Conservation (phyloP, 2,329 filamentous ascomycete genomes). For the Trichoderma sp. region DNA sequence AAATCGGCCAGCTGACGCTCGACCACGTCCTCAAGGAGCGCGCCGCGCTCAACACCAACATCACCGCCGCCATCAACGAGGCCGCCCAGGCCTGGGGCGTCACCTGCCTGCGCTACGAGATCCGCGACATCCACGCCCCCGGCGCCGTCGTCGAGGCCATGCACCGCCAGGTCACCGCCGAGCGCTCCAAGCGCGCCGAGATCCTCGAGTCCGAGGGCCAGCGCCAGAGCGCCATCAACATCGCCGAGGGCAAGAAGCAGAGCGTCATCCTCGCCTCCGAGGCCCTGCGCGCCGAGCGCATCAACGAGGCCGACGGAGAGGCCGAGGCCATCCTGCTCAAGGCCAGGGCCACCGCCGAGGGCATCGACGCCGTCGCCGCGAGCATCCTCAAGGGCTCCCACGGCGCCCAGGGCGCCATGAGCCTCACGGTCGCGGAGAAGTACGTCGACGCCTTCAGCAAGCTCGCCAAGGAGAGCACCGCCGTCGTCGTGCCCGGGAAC, state of each 20-base stretch:
- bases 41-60: slow-evolving; percentile 93
- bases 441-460: slow-evolving; percentile 95
- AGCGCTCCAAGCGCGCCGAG: slow-evolving; percentile 95
- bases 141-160: slow-evolving; percentile 93
- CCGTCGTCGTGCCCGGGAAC: slow-evolving; percentile 93
- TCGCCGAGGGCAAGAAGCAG: slow-evolving; percentile 96
- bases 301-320: slow-evolving; percentile 91
- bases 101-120: slow-evolving; percentile 94
- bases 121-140: slow-evolving; percentile 95
- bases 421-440: slow-evolving; percentile 90
- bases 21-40: slow-evolving; percentile 98
- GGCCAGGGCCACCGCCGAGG: slow-evolving; percentile 80
- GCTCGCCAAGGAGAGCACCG: slow-evolving; percentile 91
- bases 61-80: slow-evolving; percentile 98
- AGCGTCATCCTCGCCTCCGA: slow-evolving; percentile 95
- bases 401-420: slow-evolving; percentile 80
- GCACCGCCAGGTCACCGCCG: slow-evolving; percentile 96
- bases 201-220: slow-evolving; percentile 97
- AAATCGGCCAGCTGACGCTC: slow-evolving; percentile 94
- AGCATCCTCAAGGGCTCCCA: slow-evolving; percentile 73
- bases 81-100: slow-evolving; percentile 97
- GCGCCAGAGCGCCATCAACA: slow-evolving; percentile 96
- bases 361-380: slow-evolving; percentile 82
- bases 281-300: slow-evolving; percentile 83
- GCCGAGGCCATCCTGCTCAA: slow-evolving; percentile 89